Conservation (phyloP, 164 flowering plant genomes). For the Kingdonia uniflora region DNA sequence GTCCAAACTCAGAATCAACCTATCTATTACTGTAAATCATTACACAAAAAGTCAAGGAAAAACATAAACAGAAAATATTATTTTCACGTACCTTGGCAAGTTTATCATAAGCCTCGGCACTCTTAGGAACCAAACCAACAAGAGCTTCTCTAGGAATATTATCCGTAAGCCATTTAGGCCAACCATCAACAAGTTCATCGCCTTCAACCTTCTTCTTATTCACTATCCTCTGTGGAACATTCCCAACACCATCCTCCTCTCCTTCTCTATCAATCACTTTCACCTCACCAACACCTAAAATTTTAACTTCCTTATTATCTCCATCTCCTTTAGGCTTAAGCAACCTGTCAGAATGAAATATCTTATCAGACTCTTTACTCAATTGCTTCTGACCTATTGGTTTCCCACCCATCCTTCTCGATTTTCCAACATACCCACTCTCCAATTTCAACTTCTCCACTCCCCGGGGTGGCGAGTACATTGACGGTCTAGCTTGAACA, state of each 20-base stretch:
- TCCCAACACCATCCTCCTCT: conserved; percentile 11
- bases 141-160: conserved; percentile 47
- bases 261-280: conserved; percentile 9
- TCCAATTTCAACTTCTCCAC: conserved; percentile 36
- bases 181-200: conserved; percentile 39
- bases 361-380: conserved; percentile 4
- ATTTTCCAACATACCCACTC: conserved; percentile 26
- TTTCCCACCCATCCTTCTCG: conserved; percentile 18
- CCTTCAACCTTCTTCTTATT: conserved; percentile 7
- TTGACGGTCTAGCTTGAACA: conserved; percentile 27
- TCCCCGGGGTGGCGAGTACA: conserved; percentile 23
- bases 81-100: conserved; percentile 45
- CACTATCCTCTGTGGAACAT: conserved; percentile 8
- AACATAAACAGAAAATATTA: not conserved
- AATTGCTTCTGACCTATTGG: conserved; percentile 22
- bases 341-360: not conserved
- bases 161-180: conserved; percentile 65
- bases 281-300: conserved; percentile 3
- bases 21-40: too few species aligned
- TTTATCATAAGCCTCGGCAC: conserved; percentile 55
- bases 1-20: too few species aligned
- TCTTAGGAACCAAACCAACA: conserved; percentile 45
- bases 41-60: not conserved
- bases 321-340: not conserved
- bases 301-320: not conserved